Conservation (phyloP, 2,329 filamentous ascomycete genomes). For the Apiospora hydei region DNA sequence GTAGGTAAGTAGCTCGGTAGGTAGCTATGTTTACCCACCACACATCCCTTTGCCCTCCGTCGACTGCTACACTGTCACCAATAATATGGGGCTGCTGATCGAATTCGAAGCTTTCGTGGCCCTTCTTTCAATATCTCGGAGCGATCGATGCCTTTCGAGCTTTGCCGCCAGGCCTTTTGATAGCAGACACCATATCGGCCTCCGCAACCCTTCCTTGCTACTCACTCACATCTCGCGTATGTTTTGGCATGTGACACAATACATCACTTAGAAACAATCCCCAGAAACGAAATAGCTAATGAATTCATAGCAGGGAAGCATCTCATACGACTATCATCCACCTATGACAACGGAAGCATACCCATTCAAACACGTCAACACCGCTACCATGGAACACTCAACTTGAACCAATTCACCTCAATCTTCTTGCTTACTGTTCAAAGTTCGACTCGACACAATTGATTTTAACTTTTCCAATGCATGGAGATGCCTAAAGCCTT, state of each 20-base stretch:
- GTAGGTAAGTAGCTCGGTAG: neutral
- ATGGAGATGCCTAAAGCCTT: neutral
- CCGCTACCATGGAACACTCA: neutral
- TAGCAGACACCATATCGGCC: neutral
- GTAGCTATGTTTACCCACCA: neutral
- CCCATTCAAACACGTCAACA: neutral
- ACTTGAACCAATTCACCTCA: neutral
- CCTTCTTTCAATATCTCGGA: neutral
- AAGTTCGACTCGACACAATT: neutral
- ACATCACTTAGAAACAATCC: neutral
- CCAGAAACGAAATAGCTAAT: neutral
- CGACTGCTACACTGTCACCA: neutral
- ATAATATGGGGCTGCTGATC: neutral
- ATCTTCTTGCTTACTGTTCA: neutral
- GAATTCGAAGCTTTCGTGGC: neutral
- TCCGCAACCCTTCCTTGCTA: neutral
- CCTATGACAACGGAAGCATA: no score
- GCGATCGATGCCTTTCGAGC: neutral
- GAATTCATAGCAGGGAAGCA: neutral
- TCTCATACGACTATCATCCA: no score
- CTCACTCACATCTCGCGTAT: neutral
- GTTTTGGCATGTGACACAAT: neutral
- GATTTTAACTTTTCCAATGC: neutral
- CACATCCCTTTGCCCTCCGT: neutral
- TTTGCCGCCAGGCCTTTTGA: neutral